Conservation (phyloP, 106 monocot species). For the Dioscorea zingiberensis region DNA sequence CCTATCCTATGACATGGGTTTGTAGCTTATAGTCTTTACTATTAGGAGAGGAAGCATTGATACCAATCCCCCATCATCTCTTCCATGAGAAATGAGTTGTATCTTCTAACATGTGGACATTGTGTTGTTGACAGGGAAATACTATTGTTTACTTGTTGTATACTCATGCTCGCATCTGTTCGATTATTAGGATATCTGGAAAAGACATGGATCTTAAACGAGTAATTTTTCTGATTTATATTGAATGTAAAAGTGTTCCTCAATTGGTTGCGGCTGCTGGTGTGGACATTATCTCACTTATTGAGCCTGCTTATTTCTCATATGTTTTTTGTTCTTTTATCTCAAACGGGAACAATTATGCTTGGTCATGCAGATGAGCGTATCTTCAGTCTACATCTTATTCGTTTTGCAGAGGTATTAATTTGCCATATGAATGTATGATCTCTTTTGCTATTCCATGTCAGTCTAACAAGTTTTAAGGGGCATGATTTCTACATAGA, state of each 20-base stretch:
- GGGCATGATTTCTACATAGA: too few species aligned
- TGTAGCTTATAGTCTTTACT: too few species aligned
- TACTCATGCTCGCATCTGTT: slow-evolving; percentile 97
- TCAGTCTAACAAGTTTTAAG: too few species aligned
- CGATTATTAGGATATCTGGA: slow-evolving; percentile 88
- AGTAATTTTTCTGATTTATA: slow-evolving; percentile 25
- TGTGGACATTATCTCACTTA: background rate
- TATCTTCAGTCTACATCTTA: slow-evolving; percentile 66
- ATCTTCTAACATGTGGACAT: too few species aligned
- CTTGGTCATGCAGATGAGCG: slow-evolving; percentile 81
- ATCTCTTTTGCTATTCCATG: background rate
- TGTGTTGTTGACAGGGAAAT: slow-evolving; percentile 60
- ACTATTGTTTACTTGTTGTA: slow-evolving; percentile 95
- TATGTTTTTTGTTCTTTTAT: slow-evolving; percentile 3
- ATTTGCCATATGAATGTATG: background rate
- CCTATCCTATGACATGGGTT: too few species aligned
- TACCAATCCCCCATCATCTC: too few species aligned
- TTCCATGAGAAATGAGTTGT: too few species aligned
- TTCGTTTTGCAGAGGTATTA: slow-evolving; percentile 83
- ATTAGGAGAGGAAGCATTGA: too few species aligned
- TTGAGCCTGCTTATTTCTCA: background rate
- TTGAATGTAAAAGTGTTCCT: background rate
- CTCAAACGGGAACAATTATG: slow-evolving; percentile 44
- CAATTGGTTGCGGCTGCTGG: background rate
- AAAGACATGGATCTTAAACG: slow-evolving; percentile 70